Conservation (phyloP, 2,329 filamentous ascomycete species). For the Dactylonectria macrodidyma region DNA sequence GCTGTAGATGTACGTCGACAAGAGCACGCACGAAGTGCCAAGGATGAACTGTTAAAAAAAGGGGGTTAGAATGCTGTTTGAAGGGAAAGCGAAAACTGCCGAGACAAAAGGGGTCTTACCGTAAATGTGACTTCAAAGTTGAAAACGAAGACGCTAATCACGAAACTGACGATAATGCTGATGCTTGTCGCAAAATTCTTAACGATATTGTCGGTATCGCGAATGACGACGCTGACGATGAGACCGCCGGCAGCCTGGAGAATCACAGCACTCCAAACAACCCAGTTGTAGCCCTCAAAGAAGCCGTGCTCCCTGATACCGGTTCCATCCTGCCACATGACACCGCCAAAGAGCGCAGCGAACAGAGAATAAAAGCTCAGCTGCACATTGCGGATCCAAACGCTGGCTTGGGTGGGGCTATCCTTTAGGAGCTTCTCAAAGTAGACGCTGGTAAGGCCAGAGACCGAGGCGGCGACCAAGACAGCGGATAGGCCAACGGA, state of each 20-base stretch:
- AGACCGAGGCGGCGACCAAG: slow-evolving; percentile 82
- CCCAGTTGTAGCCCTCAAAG: slow-evolving; percentile 93
- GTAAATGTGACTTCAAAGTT: slow-evolving; percentile 80
- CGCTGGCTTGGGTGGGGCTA: slow-evolving; percentile 79
- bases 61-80: neutral
- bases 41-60: slow-evolving; percentile 77
- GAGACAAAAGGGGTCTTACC: slow-evolving; percentile 66
- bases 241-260: slow-evolving; percentile 90
- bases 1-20: slow-evolving; percentile 89
- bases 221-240: slow-evolving; percentile 67
- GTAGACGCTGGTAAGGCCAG: slow-evolving; percentile 87
- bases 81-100: neutral
- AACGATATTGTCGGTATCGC: slow-evolving; percentile 77
- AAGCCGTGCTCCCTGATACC: slow-evolving; percentile 89
- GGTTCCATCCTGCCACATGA: slow-evolving; percentile 88
- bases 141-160: slow-evolving; percentile 90
- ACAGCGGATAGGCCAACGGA: slow-evolving; percentile 86
- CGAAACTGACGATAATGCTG: slow-evolving; percentile 88
- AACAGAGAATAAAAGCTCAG: slow-evolving; percentile 95
- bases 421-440: slow-evolving; percentile 95
- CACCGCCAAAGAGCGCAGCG: slow-evolving; percentile 87
- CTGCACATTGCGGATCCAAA: slow-evolving; percentile 97
- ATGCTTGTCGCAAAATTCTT: slow-evolving; percentile 96
- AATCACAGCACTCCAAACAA: slow-evolving; percentile 88
- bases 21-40: slow-evolving; percentile 84